Conservation (phyloP, 176 grass and related monocot genomes). For the Paspalum vaginatum region DNA sequence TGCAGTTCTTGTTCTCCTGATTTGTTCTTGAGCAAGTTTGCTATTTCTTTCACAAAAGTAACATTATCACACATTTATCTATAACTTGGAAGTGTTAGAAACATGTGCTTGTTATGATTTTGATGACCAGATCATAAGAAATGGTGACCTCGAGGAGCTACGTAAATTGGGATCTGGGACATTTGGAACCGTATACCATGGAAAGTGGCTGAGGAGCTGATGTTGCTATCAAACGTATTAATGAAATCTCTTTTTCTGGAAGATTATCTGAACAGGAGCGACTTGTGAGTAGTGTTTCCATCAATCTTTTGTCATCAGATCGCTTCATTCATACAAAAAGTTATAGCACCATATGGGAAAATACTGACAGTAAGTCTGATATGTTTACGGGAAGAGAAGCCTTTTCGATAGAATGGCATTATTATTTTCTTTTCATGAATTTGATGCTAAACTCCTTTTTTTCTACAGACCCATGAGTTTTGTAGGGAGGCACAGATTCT, state of each 20-base stretch:
- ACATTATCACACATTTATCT: background rate
- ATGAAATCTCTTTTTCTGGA: conserved; percentile 93
- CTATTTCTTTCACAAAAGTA: conserved; percentile 27
- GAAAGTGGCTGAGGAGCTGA: conserved; percentile 97
- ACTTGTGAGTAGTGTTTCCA: conserved; percentile 55
- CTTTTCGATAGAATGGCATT: background rate
- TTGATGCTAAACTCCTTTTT: conserved; percentile 19
- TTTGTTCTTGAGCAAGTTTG: background rate
- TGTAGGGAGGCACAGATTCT: conserved; percentile 97
- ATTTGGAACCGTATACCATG: conserved; percentile 96
- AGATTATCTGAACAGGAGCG: conserved; percentile 84
- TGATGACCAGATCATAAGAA: conserved; percentile 81
- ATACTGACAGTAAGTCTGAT: background rate
- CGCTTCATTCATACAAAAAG: background rate
- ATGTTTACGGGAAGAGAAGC: background rate
- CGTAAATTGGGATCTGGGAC: conserved; percentile 94
- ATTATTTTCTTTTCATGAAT: conserved; percentile 11
- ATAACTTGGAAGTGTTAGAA: conserved; percentile 4
- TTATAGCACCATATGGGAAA: background rate
- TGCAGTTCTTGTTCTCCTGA: conserved; percentile 34
- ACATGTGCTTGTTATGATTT: background rate
- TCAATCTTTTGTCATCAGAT: conserved; percentile 24
- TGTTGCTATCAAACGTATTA: conserved; percentile 97
- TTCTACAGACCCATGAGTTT: conserved; percentile 80
- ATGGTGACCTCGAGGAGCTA: conserved; percentile 95